These are phyloP conservation scores for Berkeleyomyces basicola DNA, from an alignment of 2,329 filamentous ascomycete genomes.

Conservation along the genomic window DNA sequence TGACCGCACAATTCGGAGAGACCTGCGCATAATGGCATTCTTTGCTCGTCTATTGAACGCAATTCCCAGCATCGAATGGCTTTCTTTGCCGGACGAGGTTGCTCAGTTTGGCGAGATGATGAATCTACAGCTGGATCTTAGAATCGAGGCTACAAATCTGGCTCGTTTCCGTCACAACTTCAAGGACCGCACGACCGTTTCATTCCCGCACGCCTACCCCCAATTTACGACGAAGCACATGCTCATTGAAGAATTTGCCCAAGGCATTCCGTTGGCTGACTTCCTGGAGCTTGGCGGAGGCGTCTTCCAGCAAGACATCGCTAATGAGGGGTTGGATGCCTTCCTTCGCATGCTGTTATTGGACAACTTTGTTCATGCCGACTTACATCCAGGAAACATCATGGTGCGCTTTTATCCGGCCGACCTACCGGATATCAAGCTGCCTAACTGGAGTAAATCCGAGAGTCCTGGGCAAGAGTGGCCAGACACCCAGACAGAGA, in stretches of 20 bases:
- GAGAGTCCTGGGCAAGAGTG: slow-evolving; percentile 27
- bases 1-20: slow-evolving; percentile 75
- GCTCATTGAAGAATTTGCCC: slow-evolving; percentile 86
- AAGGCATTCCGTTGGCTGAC: slow-evolving; percentile 77
- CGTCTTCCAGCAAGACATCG: slow-evolving; percentile 84
- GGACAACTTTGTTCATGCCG: slow-evolving; percentile 95
- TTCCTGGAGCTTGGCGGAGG: slow-evolving; percentile 88
- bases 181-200: slow-evolving; percentile 75
- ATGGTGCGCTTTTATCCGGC: slow-evolving; percentile 98
- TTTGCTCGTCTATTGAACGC: slow-evolving; percentile 72
- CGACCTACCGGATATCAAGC: slow-evolving; percentile 45
- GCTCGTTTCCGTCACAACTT: slow-evolving; percentile 82
- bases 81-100: slow-evolving; percentile 90
- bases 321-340: slow-evolving; percentile 84
- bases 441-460: slow-evolving; percentile 23
- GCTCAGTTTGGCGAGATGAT: slow-evolving; percentile 96
- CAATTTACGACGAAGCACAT: slow-evolving; percentile 88
- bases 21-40: slow-evolving; percentile 84
- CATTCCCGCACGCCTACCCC: slow-evolving; percentile 87
- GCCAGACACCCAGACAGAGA: slow-evolving; percentile 65
- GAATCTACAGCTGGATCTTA: slow-evolving; percentile 86
- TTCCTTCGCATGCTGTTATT: slow-evolving; percentile 93
- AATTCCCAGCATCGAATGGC: slow-evolving; percentile 91
- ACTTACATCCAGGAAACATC: slow-evolving; percentile 93
- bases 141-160: slow-evolving; percentile 86